phyloP scores from a whole-genome alignment of 208 protist species.

The Trypanosoma caninum region DNA sequence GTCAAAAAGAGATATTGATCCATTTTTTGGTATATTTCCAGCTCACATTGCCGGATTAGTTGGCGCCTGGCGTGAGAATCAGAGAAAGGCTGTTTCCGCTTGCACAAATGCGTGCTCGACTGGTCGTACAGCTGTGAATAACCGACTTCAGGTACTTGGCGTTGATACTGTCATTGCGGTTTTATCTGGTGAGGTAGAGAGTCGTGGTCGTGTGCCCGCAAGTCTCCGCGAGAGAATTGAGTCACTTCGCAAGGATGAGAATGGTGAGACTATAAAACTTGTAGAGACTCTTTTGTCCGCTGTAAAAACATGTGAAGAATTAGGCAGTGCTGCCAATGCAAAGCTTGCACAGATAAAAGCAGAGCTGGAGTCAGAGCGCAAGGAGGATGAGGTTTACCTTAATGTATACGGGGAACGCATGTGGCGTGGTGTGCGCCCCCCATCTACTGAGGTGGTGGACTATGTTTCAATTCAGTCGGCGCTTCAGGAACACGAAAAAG shows the following conservation, averaged over 20 bases:
- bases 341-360: slow-evolving; percentile 58
- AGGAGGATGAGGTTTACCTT: slow-evolving; percentile 40
- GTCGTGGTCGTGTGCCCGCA: slow-evolving; percentile 52
- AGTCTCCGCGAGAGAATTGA: slow-evolving; percentile 57
- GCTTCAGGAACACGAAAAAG: slow-evolving; percentile 50
- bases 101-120: slow-evolving; percentile 35
- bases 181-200: slow-evolving; percentile 47
- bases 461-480: slow-evolving; percentile 50
- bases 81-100: slow-evolving; percentile 44
- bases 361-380: slow-evolving; percentile 54
- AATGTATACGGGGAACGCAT: slow-evolving; percentile 75
- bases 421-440: slow-evolving; percentile 55
- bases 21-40: slow-evolving; percentile 86
- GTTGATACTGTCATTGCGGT: slow-evolving; percentile 58
- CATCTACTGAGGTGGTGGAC: slow-evolving; percentile 41
- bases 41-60: slow-evolving; percentile 59
- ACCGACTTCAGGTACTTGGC: slow-evolving; percentile 49
- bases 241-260: slow-evolving; percentile 41
- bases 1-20: slow-evolving; percentile 63
- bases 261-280: slow-evolving; percentile 30
- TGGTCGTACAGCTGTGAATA: slow-evolving; percentile 30
- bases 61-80: slow-evolving; percentile 53
- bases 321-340: slow-evolving; percentile 37
- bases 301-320: slow-evolving; percentile 52
- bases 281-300: slow-evolving; percentile 39